A percentile compares a stretch with the other conserved stretches of the same genome.
Conservation (phyloP, 2,329 filamentous ascomycete species). For the Alternaria sp. region DNA sequence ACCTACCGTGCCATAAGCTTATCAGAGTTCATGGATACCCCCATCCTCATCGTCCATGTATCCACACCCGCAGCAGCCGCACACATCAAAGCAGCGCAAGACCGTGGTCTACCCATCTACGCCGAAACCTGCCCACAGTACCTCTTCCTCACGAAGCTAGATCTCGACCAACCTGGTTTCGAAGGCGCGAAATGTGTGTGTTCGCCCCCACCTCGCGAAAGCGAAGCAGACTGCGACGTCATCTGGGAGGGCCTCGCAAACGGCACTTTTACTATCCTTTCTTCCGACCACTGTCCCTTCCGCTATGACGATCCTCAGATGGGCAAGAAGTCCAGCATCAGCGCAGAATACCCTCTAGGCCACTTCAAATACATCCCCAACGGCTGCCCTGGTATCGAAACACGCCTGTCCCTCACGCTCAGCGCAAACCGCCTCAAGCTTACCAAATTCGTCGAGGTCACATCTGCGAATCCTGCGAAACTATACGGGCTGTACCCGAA, state of each 20-base stretch:
- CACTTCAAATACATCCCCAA: constrained; percentile 66
- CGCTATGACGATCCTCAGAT: constrained; percentile 51
- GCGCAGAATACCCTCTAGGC: constrained; percentile 51
- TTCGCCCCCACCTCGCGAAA: constrained; percentile 59
- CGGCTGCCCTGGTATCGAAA: constrained; percentile 65
- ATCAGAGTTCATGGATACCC: constrained; percentile 58
- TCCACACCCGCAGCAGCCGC: constrained; percentile 55
- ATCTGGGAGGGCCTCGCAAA: constrained; percentile 60
- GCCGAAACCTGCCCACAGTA: constrained; percentile 65
- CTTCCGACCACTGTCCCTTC: constrained; percentile 59
- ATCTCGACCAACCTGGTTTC: constrained; percentile 59
- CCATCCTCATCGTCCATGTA: constrained; percentile 62
- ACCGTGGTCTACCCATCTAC: constrained; percentile 57
- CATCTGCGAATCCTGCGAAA: constrained; percentile 62
- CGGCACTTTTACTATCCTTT: constrained; percentile 61
- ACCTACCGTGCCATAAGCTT: constrained; percentile 61
- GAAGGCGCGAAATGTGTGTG: constrained; percentile 64
- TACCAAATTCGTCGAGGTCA: constrained; percentile 62
- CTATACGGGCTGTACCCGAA: constrained; percentile 62
- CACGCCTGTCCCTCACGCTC: constrained; percentile 58
- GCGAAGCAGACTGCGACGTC: constrained; percentile 55
- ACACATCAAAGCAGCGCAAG: constrained; percentile 58
- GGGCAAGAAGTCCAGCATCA: constrained; percentile 58
- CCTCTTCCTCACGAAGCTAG: constrained; percentile 59
- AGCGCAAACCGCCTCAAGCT: constrained; percentile 49